These are phyloP conservation scores for Ambrosia hybrid DNA, from an alignment of 140 eudicot genomes.

Conservation along the genomic window DNA sequence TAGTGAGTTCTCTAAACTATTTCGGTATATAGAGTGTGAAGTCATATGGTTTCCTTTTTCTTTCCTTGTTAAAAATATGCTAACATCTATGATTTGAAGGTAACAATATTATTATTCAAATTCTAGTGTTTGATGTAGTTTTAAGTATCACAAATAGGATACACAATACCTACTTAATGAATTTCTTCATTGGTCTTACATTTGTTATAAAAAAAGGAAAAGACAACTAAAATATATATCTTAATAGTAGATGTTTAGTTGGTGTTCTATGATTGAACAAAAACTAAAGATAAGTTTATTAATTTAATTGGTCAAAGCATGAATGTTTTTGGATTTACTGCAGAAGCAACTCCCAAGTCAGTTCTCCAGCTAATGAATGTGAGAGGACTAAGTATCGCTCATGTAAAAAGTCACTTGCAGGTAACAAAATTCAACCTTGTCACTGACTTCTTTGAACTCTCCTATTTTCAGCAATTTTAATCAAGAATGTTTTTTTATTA, in stretches of 20 bases:
- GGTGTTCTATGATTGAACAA: background rate
- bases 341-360: slow-evolving; percentile 95
- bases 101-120: background rate
- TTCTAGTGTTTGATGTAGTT: background rate
- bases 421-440: slow-evolving; percentile 33
- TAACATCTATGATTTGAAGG: background rate
- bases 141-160: slow-evolving; percentile 12
- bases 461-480: slow-evolving; percentile 1
- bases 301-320: slow-evolving; percentile 20
- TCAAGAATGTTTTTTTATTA: background rate
- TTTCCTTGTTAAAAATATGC: background rate
- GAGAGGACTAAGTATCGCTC: slow-evolving; percentile 89
- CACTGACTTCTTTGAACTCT: background rate
- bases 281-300: background rate
- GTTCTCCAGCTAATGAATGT: slow-evolving; percentile 91
- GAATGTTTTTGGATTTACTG: slow-evolving; percentile 25
- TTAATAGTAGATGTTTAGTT: slow-evolving; percentile 9
- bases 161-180: slow-evolving; percentile 16
- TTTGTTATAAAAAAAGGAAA: slow-evolving; percentile 10
- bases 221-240: background rate
- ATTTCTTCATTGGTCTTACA: slow-evolving; percentile 3
- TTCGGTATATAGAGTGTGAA: background rate
- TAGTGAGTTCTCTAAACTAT: slow-evolving; percentile 52
- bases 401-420: slow-evolving; percentile 97
- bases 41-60: background rate